phyloP scores from a whole-genome alignment of 345 rosid species.

The Salix koriyanagi region DNA sequence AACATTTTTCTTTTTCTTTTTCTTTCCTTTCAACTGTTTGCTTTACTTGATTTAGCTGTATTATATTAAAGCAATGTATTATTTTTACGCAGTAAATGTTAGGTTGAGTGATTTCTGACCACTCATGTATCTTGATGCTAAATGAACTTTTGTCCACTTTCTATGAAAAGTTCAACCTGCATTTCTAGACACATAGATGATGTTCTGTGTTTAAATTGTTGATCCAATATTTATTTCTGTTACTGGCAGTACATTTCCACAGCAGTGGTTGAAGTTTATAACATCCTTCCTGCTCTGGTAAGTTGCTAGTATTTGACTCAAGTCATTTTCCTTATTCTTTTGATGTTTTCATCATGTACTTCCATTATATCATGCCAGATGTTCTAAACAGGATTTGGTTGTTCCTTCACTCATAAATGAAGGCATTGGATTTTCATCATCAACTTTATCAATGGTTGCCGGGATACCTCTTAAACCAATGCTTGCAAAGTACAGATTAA shows the following conservation, averaged over 20 bases:
- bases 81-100: background rate
- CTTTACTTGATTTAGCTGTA: background rate
- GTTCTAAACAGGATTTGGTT: constrained; percentile 56
- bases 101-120: background rate
- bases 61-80: background rate
- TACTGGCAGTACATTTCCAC: constrained; percentile 53
- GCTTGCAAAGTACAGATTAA: constrained; percentile 72
- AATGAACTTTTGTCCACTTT: no score
- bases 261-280: constrained; percentile 75
- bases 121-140: background rate
- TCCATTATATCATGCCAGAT: background rate
- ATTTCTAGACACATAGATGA: background rate
- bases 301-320: constrained; percentile 21
- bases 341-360: background rate
- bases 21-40: background rate
- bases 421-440: constrained; percentile 65
- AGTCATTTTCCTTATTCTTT: background rate
- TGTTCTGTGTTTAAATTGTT: constrained; percentile 6
- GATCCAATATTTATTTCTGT: constrained; percentile 9
- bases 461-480: constrained; percentile 88
- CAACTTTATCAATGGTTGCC: constrained; percentile 69
- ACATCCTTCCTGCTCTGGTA: constrained; percentile 76
- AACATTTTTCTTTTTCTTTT: background rate
- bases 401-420: constrained; percentile 62
- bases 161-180: no score